Base-by-base conservation (phyloP, 352 stramenopile species). In the Phytophthora cajani region DNA sequence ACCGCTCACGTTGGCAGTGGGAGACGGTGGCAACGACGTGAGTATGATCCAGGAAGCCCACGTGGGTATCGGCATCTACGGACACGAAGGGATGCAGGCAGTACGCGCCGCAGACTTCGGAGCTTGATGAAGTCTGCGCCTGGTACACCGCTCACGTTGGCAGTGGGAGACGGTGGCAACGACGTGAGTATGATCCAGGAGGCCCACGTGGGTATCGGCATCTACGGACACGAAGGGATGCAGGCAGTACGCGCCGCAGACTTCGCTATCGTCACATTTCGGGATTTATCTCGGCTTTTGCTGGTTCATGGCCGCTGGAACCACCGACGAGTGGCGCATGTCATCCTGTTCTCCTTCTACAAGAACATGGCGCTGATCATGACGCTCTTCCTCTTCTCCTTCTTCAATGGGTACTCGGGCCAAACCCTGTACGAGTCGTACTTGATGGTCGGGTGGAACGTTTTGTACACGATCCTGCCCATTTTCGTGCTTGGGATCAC, bases 161-260 rank as follows among this genome's bases (percentile, higher is more conserved):
- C 97, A 5, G 98, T 99, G 56, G 98, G 98, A 19, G 98, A 99
- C 78, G 98, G 98, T 49, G 98, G 98, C 1, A 99, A 99, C 71
- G 98, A 99, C 72, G 97, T 99, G 23, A 97, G 96, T 60, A 99
- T 99, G 98, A 99, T 99, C 63, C 97, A 99, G 84, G 97, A 98
- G 78, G 98, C 98, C 36, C 95, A 99, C 57, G 94, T 99, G 49
- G 98, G 98, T 30, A 95, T 99, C 56, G 98, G 98, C 3, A 99
- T 99, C 63, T 98, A 97, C 50, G 98, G 98, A 7, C 91, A 99
- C 60, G 98, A 99, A 88, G 98, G 87, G 16, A 96, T 97, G 88
- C 90, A 97, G 67, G 89, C 90, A 3, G 89, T 97, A 1, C 85
- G 87, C 3, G 87, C 85, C 0, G 88, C 87, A 11, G 90, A 97